Evolutionary conservation across 345 rosid genomes (phyloP).

Genomic region (Arabidopsis arenosa): DNA sequence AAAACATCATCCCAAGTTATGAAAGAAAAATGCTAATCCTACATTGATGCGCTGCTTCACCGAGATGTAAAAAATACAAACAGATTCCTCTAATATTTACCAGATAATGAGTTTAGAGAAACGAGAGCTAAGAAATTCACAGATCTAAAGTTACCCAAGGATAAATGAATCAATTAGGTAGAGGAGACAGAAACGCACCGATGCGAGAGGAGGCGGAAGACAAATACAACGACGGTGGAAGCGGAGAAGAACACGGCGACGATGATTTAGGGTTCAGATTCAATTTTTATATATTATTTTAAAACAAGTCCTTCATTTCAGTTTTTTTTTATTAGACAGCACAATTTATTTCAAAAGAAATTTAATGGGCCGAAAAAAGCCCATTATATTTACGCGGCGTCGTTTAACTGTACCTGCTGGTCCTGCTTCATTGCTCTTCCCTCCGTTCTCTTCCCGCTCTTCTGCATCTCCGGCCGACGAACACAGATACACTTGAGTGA

Average conservation of each 20-base stretch:
- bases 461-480: conserved; percentile 38
- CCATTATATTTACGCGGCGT: not conserved
- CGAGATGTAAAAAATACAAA: not conserved
- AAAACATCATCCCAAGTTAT: not conserved
- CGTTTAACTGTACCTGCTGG: conserved; percentile 21
- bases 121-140: not conserved
- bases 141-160: not conserved
- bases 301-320: not conserved
- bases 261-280: conserved; percentile 35
- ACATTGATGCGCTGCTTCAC: conserved; percentile 3
- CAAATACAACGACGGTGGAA: conserved; percentile 15
- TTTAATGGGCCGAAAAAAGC: conserved; percentile 31
- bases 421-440: conserved; percentile 8
- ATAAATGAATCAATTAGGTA: not conserved
- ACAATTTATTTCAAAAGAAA: not conserved
- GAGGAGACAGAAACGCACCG: conserved; percentile 4
- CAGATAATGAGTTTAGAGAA: not conserved
- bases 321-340: not conserved
- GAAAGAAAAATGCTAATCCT: not conserved
- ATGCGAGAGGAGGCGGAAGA: conserved; percentile 14
- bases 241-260: conserved; percentile 42
- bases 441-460: conserved; percentile 26
- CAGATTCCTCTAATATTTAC: not conserved
- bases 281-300: not conserved
- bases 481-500: conserved; percentile 6